Evolutionary conservation across 768 basidiomycete species (phyloP).

Genomic region (Suillus tomentosus): DNA sequence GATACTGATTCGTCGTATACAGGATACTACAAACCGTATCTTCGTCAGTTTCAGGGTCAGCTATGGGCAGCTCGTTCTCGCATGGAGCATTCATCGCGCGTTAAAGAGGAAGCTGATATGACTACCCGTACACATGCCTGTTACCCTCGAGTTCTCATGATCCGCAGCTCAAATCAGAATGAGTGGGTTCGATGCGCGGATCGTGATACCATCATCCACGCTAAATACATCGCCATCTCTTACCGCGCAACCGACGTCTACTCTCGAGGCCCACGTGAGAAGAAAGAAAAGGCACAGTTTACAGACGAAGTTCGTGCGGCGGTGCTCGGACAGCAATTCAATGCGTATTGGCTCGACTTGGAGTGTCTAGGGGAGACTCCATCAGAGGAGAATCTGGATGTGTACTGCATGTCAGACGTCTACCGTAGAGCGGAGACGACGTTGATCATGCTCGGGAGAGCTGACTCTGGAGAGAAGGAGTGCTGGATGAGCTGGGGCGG

Average conservation of each 20-base stretch:
- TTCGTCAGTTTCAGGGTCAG: neutral
- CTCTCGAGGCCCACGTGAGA: neutral
- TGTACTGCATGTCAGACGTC: neutral
- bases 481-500: constrained; percentile 23
- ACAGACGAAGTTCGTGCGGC: neutral
- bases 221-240: neutral
- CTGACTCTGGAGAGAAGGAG: constrained; percentile 2
- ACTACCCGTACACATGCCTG: neutral
- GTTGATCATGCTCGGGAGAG: neutral
- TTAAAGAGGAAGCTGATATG: neutral
- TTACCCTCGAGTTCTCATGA: neutral
- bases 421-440: neutral
- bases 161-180: neutral
- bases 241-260: neutral
- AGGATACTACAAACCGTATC: neutral
- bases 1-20: too few species aligned
- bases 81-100: neutral
- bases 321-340: neutral
- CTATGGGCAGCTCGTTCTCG: neutral
- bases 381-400: constrained; percentile 9
- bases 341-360: neutral
- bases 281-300: neutral
- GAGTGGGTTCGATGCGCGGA: neutral
- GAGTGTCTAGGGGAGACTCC: neutral
- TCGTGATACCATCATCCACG: neutral